Percentiles rank a stretch among this genome's conserved stretches.
These are phyloP conservation scores for Scopulariopsis brevicaulis DNA, from an alignment of 2,329 filamentous ascomycete species.

Conservation along the genomic window DNA sequence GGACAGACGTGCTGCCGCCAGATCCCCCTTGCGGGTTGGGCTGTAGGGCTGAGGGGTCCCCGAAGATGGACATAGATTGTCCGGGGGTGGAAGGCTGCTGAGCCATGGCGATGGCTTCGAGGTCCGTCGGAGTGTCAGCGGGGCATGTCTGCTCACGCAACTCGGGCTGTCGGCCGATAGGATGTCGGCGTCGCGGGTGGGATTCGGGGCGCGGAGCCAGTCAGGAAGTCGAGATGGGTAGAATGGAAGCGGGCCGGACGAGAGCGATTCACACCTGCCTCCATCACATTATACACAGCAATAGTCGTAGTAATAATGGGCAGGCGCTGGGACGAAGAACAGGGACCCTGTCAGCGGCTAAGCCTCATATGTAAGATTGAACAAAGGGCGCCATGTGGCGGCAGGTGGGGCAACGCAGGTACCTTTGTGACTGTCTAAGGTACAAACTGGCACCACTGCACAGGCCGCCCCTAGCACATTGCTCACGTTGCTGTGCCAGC, in stretches of 20 bases:
- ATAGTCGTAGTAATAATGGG: neutral
- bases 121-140: neutral
- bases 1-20: constrained; percentile 13
- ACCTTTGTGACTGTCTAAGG: neutral
- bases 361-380: neutral
- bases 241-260: neutral
- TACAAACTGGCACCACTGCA: neutral
- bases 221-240: neutral
- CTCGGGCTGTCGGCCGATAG: neutral
- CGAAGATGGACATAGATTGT: constrained; percentile 34
- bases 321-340: neutral
- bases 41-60: constrained; percentile 18
- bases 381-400: neutral
- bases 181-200: neutral
- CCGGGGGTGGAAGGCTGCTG: constrained; percentile 32
- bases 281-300: neutral
- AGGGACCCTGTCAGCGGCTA: neutral
- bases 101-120: constrained; percentile 24
- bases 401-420: neutral
- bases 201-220: neutral
- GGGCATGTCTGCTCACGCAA: neutral
- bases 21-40: constrained; percentile 12
- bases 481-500: constrained; percentile 8
- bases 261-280: neutral
- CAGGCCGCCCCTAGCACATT: constrained; percentile 10